These are phyloP conservation scores for Helenozyma rhizophorensis DNA, from an alignment of 805 yeast genomes.

Conservation along the genomic window DNA sequence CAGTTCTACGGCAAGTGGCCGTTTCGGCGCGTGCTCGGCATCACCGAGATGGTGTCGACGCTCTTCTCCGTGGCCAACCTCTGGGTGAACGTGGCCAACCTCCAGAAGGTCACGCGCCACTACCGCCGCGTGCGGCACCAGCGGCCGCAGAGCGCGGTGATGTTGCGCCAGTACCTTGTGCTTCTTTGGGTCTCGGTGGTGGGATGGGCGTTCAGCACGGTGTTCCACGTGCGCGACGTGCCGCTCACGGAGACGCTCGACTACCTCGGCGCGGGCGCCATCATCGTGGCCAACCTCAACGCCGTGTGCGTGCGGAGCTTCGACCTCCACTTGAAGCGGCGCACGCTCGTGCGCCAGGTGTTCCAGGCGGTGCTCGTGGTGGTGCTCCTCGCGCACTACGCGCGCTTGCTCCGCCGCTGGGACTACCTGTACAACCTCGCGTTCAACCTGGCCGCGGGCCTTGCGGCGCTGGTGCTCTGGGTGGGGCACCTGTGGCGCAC, in stretches of 20 bases:
- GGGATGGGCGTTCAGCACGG: constrained; percentile 36
- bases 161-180: constrained; percentile 28
- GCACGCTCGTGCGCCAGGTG: constrained; percentile 7
- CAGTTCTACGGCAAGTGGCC: constrained; percentile 45
- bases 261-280: constrained; percentile 39
- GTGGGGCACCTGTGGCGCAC: constrained; percentile 24
- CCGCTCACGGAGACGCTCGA: constrained; percentile 37
- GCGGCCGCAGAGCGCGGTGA: constrained; percentile 14
- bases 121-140: constrained; percentile 16
- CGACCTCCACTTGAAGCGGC: constrained; percentile 16
- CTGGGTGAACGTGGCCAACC: constrained; percentile 28
- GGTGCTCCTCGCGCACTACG: constrained; percentile 24
- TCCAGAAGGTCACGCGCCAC: constrained; percentile 24
- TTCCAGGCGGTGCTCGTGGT: constrained; percentile 17
- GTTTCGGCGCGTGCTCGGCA: constrained; percentile 31
- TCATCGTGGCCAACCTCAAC: constrained; percentile 33
- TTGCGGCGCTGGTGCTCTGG: constrained; percentile 30
- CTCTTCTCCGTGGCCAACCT: constrained; percentile 35
- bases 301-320: constrained; percentile 30
- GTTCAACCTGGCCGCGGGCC: constrained; percentile 30
- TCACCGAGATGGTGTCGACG: constrained; percentile 33
- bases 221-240: constrained; percentile 37
- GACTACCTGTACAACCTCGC: constrained; percentile 35
- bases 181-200: constrained; percentile 24
- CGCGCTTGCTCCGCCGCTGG: constrained; percentile 28